A percentile compares a stretch with the other conserved stretches of the same genome.
phyloP scores from a whole-genome alignment of 2,329 filamentous ascomycete species.

The Hansfordia pulvinata region DNA sequence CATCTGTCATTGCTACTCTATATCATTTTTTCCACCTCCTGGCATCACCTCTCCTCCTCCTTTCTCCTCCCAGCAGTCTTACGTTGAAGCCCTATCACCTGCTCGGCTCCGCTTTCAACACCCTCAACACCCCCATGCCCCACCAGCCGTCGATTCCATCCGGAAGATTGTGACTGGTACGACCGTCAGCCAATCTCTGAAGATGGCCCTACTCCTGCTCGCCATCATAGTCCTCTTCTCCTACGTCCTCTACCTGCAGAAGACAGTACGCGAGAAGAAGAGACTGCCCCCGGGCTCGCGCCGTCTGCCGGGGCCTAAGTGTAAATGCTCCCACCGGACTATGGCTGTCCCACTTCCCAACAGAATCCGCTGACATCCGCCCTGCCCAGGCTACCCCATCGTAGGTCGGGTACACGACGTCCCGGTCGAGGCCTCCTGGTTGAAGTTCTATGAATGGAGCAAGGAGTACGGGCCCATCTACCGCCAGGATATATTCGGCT shows the following conservation, averaged over 20 bases:
- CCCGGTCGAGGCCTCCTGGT: constrained; percentile 24
- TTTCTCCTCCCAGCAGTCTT: too few species aligned
- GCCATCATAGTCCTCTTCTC: constrained; percentile 6
- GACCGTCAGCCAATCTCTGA: too few species aligned
- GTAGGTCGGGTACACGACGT: constrained; percentile 31
- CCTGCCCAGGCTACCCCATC: constrained; percentile 24
- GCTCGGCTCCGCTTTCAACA: too few species aligned
- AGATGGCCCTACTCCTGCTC: too few species aligned
- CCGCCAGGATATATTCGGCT: constrained; percentile 29
- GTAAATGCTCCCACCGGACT: constrained; percentile 5
- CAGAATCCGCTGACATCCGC: too few species aligned
- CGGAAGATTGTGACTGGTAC: too few species aligned
- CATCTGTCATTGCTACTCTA: too few species aligned
- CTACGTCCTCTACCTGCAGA: constrained; percentile 7
- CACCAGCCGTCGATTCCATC: too few species aligned
- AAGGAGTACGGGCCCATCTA: constrained; percentile 32
- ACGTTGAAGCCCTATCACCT: too few species aligned
- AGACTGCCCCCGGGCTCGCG: constrained; percentile 12
- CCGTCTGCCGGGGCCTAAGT: constrained; percentile 14
- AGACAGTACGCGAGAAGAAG: constrained; percentile 5
- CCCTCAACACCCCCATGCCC: too few species aligned
- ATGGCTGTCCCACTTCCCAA: constrained; percentile 3
- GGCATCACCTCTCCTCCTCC: too few species aligned
- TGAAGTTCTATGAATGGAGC: constrained; percentile 34
- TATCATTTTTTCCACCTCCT: too few species aligned